These are phyloP conservation scores for Camelina laxa DNA, from an alignment of 345 rosid species.

Conservation along the genomic window DNA sequence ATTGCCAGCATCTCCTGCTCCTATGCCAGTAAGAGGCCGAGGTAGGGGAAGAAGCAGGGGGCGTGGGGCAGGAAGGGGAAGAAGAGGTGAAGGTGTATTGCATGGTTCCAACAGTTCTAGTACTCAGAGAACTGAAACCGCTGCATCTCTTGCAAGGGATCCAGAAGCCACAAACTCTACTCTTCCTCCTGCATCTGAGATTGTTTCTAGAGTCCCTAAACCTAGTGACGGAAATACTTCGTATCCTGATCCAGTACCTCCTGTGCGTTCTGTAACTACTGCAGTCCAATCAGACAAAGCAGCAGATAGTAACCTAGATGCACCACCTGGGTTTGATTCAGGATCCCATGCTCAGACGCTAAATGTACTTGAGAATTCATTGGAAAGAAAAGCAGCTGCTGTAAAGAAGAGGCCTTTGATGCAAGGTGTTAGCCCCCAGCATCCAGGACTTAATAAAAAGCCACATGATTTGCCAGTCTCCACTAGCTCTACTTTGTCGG, in stretches of 20 bases:
- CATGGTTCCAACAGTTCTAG: conserved; percentile 42
- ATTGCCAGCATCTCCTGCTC: conserved; percentile 39
- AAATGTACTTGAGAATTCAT: conserved; percentile 38
- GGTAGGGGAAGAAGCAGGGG: conserved; percentile 45
- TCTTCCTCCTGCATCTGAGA: conserved; percentile 45
- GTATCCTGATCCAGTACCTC: conserved; percentile 39
- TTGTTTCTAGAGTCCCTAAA: conserved; percentile 37
- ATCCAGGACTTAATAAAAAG: conserved; percentile 39
- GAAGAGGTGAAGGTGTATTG: conserved; percentile 32
- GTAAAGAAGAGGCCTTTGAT: conserved; percentile 48
- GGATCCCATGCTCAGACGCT: conserved; percentile 45
- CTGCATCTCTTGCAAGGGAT: conserved; percentile 42
- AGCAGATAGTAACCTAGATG: conserved; percentile 38
- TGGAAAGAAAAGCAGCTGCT: conserved; percentile 34
- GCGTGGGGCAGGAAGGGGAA: conserved; percentile 40
- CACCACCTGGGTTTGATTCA: conserved; percentile 52
- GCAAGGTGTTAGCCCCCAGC: conserved; percentile 51
- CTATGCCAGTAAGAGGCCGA: conserved; percentile 45
- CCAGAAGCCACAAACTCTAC: conserved; percentile 27
- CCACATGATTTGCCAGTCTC: conserved; percentile 26
- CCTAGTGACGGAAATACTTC: conserved; percentile 46
- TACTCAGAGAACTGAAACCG: conserved; percentile 28
- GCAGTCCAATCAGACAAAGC: conserved; percentile 43
- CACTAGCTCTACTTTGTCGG: conserved; percentile 36
- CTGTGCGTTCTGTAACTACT: conserved; percentile 40